These are phyloP conservation scores for Metschnikowia lunata DNA, from an alignment of 805 yeast species.

Conservation along the genomic window DNA sequence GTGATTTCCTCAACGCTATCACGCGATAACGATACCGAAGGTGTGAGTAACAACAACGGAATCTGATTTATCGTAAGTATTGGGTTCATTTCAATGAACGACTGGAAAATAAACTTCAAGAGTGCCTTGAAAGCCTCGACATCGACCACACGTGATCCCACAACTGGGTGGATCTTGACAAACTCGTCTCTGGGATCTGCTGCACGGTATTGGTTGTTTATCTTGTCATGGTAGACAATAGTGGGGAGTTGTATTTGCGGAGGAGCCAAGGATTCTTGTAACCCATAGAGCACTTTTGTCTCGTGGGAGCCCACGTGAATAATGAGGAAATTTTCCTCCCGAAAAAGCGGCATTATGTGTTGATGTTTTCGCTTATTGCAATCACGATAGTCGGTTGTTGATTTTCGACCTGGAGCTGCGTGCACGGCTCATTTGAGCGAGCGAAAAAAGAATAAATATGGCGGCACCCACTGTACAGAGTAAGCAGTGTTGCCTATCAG, in stretches of 20 bases:
- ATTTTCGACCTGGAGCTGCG: constrained; percentile 2
- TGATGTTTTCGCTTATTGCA: neutral
- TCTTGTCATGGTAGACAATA: constrained; percentile 51
- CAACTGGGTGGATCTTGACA: constrained; percentile 57
- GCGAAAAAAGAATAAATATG: neutral
- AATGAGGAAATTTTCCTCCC: constrained; percentile 46
- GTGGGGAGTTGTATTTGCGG: constrained; percentile 80
- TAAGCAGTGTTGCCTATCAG: no score
- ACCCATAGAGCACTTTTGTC: constrained; percentile 76
- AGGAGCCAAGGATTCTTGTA: constrained; percentile 69
- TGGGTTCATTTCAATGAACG: constrained; percentile 35
- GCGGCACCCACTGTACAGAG: no score
- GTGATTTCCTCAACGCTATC: constrained; percentile 63
- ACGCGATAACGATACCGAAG: constrained; percentile 63
- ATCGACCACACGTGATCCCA: constrained; percentile 59
- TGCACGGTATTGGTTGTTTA: constrained; percentile 31
- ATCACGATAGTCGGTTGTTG: neutral
- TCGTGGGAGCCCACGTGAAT: constrained; percentile 75
- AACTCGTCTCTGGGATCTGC: constrained; percentile 28
- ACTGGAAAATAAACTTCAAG: constrained; percentile 42
- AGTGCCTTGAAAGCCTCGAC: constrained; percentile 67
- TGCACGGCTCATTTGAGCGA: constrained; percentile 4
- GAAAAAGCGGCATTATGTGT: constrained; percentile 37
- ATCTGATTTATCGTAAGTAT: constrained; percentile 55
- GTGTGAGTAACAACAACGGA: constrained; percentile 65